These are phyloP conservation scores for Geotrichum histeridarum DNA, from an alignment of 1,139 yeast genomes.

Conservation along the genomic window DNA sequence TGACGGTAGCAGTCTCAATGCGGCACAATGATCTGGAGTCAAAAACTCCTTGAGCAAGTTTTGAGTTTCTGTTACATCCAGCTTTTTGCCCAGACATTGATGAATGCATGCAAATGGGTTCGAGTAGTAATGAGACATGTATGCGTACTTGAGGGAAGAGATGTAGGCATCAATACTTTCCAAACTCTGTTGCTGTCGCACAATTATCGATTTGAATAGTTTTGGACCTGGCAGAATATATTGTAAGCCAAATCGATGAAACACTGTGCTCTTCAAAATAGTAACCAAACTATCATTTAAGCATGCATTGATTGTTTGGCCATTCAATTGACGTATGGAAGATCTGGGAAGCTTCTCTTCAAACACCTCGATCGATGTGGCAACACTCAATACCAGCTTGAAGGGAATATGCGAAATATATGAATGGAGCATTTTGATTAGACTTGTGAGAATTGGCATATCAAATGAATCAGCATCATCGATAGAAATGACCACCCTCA, in stretches of 20 bases:
- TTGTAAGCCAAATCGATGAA: conserved; percentile 16
- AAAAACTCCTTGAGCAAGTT: conserved; percentile 34
- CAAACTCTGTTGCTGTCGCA: conserved; percentile 30
- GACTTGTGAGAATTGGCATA: conserved; percentile 47
- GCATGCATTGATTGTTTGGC: conserved; percentile 28
- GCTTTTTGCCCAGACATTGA: conserved; percentile 37
- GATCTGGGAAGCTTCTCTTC: conserved; percentile 42
- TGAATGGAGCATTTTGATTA: conserved; percentile 46
- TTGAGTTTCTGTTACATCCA: conserved; percentile 27
- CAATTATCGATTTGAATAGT: conserved; percentile 23
- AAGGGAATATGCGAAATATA: conserved; percentile 40
- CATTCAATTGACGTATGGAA: conserved; percentile 28
- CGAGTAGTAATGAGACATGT: conserved; percentile 67
- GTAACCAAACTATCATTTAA: conserved; percentile 24
- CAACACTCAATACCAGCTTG: conserved; percentile 50
- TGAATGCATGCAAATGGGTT: conserved; percentile 55
- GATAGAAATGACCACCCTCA: conserved; percentile 45
- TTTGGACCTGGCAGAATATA: conserved; percentile 31
- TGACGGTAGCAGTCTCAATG: conserved; percentile 46
- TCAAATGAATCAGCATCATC: conserved; percentile 63
- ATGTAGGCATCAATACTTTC: conserved; percentile 49
- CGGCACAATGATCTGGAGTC: conserved; percentile 33
- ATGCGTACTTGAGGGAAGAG: conserved; percentile 52
- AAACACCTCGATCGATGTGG: conserved; percentile 46
- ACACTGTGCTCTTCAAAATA: conserved; percentile 24